Base-by-base conservation (phyloP, 2,329 filamentous ascomycete species). In the Rutstroemia sydowiana region DNA sequence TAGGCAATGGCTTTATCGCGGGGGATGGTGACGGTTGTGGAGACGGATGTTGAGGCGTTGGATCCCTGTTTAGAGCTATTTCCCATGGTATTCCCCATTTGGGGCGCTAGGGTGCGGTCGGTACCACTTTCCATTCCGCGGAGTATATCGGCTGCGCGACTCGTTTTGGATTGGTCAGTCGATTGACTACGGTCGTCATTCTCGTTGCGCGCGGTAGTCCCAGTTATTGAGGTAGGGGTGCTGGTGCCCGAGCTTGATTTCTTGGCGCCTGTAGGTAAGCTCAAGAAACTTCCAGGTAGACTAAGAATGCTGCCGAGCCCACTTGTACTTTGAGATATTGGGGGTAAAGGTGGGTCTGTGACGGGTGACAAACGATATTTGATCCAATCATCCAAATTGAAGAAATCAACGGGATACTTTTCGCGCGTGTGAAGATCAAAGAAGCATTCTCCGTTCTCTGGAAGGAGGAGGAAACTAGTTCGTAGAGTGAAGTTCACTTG, bases 401-500 rank as follows among this genome's bases (percentile, higher is more conserved):
- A 95, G 66, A 95, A 95, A 67, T 96, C 84, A 36, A 96, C 76
- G 0, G 77, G 82, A 62, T 92, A 95, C 57, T 87, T 78, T 63
- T 95, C 84, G 55, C 85, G 84, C 0, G 89, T 93, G 40, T 82
- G 69, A 26, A 64, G 62, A 70, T 96, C 85, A 62, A 95, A 76
- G 66, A 95, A 97, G 68, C 90, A 95, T 63, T 82, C 83, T 0
- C 90, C 90, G 60, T 93, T 85, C 52, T 95, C 85, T 0, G 92
- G 92, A 0, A 97, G 75, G 8, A 96, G 81, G 10, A 84, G 82
- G 63, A 88, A 96, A 39, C 84, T 91, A 0, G 90, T 95, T 7
- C 92, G 80, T 45, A 97, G 82, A 0, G 87, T 90, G 63, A 97
- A 95, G 69, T 95, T 95, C 60, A 95, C 91, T 64, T 93, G 88